phyloP scores from a whole-genome alignment of 768 basidiomycete species.

The Rossbeevera mucosa region DNA sequence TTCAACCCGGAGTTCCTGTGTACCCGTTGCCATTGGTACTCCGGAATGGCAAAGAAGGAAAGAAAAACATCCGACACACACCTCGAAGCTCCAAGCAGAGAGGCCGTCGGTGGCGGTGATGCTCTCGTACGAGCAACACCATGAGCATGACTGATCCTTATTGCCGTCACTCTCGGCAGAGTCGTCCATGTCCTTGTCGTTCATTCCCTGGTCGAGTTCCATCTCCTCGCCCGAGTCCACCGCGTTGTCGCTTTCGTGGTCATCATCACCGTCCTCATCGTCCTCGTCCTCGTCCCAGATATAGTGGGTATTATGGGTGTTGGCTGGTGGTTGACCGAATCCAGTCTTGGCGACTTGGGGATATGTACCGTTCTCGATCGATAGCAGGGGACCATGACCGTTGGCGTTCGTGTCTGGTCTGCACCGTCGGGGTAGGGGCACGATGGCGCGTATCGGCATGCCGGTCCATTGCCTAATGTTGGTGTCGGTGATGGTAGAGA shows the following conservation, averaged over 20 bases:
- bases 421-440: slow-evolving; percentile 15
- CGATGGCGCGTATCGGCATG: slow-evolving; percentile 21
- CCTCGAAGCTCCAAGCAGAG: slow-evolving; percentile 27
- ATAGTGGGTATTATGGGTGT: background rate
- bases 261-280: background rate
- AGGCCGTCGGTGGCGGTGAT: slow-evolving; percentile 26
- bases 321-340: background rate
- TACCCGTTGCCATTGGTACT: background rate
- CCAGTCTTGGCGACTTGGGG: background rate
- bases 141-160: background rate
- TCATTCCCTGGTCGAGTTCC: background rate
- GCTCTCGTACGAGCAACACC: slow-evolving; percentile 22
- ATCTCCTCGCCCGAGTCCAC: background rate
- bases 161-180: background rate
- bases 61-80: background rate
- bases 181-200: background rate
- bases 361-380: background rate
- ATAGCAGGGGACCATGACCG: background rate
- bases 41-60: background rate
- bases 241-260: background rate
- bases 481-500: background rate
- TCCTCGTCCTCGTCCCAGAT: background rate
- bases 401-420: background rate
- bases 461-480: slow-evolving; percentile 14
- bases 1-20: slow-evolving; percentile 26